These are phyloP conservation scores for Barnettozyma californica DNA, from an alignment of 805 yeast species.

Conservation along the genomic window DNA sequence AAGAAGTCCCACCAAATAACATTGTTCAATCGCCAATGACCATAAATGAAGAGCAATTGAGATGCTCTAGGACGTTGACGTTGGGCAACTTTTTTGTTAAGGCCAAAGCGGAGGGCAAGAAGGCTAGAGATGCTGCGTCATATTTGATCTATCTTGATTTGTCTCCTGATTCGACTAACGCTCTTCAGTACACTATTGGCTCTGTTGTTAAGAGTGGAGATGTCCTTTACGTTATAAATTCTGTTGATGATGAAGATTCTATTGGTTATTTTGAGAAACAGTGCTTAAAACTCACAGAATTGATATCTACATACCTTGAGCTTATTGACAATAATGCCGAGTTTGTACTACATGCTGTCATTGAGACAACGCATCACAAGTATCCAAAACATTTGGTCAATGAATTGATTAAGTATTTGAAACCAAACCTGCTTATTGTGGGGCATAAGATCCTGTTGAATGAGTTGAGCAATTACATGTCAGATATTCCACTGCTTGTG, in stretches of 20 bases:
- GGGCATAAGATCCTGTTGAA: constrained; percentile 12
- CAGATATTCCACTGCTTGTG: constrained; percentile 22
- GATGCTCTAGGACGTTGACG: constrained; percentile 65
- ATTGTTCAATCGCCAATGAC: constrained; percentile 52
- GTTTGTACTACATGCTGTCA: constrained; percentile 25
- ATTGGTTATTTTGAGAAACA: constrained; percentile 19
- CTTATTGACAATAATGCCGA: constrained; percentile 12
- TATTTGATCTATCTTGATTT: constrained; percentile 77
- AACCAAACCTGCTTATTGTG: constrained; percentile 26
- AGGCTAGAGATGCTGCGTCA: constrained; percentile 38
- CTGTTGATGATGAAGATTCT: constrained; percentile 40
- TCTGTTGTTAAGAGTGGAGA: constrained; percentile 79
- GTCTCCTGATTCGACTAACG: constrained; percentile 76
- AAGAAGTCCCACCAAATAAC: constrained; percentile 39
- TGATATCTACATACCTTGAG: constrained; percentile 11
- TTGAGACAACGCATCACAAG: constrained; percentile 32
- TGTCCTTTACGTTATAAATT: constrained; percentile 60
- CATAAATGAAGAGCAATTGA: constrained; percentile 43
- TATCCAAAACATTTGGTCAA: constrained; percentile 34
- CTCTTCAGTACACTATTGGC: constrained; percentile 86
- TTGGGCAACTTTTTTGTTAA: constrained; percentile 53
- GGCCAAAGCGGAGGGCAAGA: constrained; percentile 6
- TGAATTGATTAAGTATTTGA: constrained; percentile 31
- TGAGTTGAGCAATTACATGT: constrained; percentile 18
- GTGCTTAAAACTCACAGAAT: constrained; percentile 11